A percentile compares a stretch with the other conserved stretches of the same genome.
Conservation (phyloP, 78 protist genomes). For the Monosiga brevicollis region DNA sequence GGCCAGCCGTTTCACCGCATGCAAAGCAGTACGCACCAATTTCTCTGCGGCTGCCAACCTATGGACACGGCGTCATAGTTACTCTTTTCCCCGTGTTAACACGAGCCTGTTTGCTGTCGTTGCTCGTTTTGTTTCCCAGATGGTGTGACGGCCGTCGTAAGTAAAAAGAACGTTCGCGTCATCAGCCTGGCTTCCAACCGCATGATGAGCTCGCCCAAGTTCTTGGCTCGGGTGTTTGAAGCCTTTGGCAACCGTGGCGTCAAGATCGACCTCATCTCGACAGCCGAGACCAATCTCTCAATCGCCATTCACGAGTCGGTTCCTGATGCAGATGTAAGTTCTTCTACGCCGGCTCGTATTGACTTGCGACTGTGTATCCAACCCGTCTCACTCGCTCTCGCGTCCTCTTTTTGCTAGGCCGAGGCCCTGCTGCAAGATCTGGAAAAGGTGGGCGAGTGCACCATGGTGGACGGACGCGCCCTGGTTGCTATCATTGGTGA, state of each 20-base stretch:
- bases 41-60: too few species aligned
- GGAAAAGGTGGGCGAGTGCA: not conserved
- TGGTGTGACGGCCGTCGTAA: slow-evolving; percentile 9
- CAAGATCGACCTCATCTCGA: not conserved
- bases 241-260: not conserved
- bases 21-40: too few species aligned
- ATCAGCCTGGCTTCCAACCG: slow-evolving; percentile 2
- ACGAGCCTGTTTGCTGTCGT: too few species aligned
- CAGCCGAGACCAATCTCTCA: not conserved
- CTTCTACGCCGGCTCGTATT: too few species aligned
- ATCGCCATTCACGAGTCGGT: not conserved
- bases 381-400: too few species aligned
- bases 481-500: not conserved
- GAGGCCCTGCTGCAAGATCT: not conserved
- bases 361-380: too few species aligned
- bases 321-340: too few species aligned
- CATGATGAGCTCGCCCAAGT: not conserved
- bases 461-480: not conserved
- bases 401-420: too few species aligned
- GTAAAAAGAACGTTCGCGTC: slow-evolving; percentile 4
- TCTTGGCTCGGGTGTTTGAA: not conserved
- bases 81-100: too few species aligned
- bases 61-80: too few species aligned
- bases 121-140: too few species aligned
- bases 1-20: not conserved